phyloP scores from a whole-genome alignment of 495 filamentous ascomycete genomes.

The Talaromyces thailandensis region DNA sequence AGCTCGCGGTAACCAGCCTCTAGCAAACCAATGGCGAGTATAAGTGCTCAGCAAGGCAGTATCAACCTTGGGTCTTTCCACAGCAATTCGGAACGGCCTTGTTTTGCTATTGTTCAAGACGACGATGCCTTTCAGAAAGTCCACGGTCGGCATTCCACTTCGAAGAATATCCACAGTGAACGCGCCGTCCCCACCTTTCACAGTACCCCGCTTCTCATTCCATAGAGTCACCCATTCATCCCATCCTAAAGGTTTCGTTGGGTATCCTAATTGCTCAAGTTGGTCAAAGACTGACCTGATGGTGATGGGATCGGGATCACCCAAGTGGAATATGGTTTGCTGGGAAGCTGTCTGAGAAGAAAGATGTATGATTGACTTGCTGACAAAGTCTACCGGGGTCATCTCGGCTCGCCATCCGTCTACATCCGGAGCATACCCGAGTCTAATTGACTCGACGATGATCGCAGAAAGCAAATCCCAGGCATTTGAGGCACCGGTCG shows the following conservation, averaged over 20 bases:
- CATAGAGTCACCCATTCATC: slow-evolving; percentile 57
- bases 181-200: slow-evolving; percentile 49
- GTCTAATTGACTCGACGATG: slow-evolving; percentile 55
- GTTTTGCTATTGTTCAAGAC: slow-evolving; percentile 53
- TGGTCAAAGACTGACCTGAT: slow-evolving; percentile 47
- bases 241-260: slow-evolving; percentile 46
- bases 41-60: slow-evolving; percentile 52
- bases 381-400: slow-evolving; percentile 65
- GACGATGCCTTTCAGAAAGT: slow-evolving; percentile 48
- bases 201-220: slow-evolving; percentile 46
- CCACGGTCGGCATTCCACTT: slow-evolving; percentile 57
- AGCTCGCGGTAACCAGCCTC: slow-evolving; percentile 53
- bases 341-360: slow-evolving; percentile 41
- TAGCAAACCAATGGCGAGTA: slow-evolving; percentile 58
- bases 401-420: slow-evolving; percentile 62
- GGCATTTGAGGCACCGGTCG: slow-evolving; percentile 53
- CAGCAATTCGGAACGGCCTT: slow-evolving; percentile 40
- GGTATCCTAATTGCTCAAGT: slow-evolving; percentile 51
- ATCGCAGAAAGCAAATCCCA: slow-evolving; percentile 60
- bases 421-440: slow-evolving; percentile 53
- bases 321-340: slow-evolving; percentile 54
- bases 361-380: slow-evolving; percentile 53
- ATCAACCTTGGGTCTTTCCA: slow-evolving; percentile 54
- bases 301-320: slow-evolving; percentile 53
- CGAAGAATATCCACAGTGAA: slow-evolving; percentile 46